These are phyloP conservation scores for Penicillium lividum DNA, from an alignment of 495 filamentous ascomycete genomes.

Conservation along the genomic window DNA sequence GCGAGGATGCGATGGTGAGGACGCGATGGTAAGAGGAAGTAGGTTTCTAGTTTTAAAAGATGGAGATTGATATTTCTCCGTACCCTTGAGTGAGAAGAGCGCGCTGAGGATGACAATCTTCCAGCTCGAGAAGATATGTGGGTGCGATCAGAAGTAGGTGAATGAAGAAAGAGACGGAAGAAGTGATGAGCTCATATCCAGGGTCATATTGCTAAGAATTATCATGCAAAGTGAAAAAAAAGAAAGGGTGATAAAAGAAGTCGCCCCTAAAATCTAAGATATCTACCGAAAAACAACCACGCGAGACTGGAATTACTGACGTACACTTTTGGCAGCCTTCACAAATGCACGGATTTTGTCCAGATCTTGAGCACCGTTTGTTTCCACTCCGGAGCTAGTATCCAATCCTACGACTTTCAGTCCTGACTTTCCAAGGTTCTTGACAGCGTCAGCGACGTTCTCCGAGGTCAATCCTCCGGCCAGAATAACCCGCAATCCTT, in stretches of 20 bases:
- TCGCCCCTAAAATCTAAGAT: constrained; percentile 8
- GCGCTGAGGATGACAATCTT: not conserved
- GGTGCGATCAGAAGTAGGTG: not conserved
- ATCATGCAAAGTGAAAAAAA: constrained; percentile 12
- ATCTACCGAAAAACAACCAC: not conserved
- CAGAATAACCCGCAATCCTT: constrained; percentile 67
- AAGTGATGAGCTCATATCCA: not conserved
- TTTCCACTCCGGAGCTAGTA: constrained; percentile 92
- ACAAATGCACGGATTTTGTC: constrained; percentile 84
- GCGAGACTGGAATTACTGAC: constrained; percentile 19
- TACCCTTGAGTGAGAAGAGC: not conserved
- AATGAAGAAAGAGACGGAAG: not conserved
- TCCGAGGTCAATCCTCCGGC: constrained; percentile 79
- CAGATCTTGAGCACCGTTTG: constrained; percentile 74
- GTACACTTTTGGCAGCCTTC: constrained; percentile 61
- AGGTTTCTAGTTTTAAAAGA: not conserved
- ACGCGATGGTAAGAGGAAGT: not conserved
- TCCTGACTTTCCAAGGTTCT: constrained; percentile 53
- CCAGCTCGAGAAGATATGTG: not conserved
- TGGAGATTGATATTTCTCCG: not conserved
- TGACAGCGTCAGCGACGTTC: constrained; percentile 68
- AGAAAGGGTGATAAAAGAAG: constrained; percentile 15
- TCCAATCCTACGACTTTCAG: constrained; percentile 78
- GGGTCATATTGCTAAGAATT: constrained; percentile 2
- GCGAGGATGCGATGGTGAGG: not conserved